Evolutionary conservation across 2,329 filamentous ascomycete genomes (phyloP), one percentile per base, ranked within the genome.

Genomic region (Ophiocordyceps polyrhachis-furcata): DNA sequence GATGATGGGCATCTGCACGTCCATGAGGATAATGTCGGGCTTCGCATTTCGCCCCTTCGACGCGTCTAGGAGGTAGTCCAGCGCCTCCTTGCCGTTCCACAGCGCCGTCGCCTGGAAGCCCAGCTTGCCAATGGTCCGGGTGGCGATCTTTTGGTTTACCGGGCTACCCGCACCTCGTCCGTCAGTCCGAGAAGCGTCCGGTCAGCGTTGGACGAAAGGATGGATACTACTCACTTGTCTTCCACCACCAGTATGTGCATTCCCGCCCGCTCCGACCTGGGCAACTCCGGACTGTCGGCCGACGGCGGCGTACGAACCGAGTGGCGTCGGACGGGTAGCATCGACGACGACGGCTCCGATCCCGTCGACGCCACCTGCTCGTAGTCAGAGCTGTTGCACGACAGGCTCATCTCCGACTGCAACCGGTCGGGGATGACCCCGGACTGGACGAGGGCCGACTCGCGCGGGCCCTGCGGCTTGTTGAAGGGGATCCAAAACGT

Each of bases 61-160:
- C 49, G 80, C 82, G 43, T 74, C 67, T 8, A 81, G 78, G 15
- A 95, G 65, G 0, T 85, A 88, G 54, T 93, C 83, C 13, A 94
- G 82, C 0, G 88, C 87, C 62, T 88, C 85, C 49, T 82, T 71
- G 0, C 89, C 89, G 57, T 96, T 93, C 50, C 87, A 95, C 1
- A 88, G 86, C 58, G 89, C 82, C 43, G 89, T 87, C 35, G 69
- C 65, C 46, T 77, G 74, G 60, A 94, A 88, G 2, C 88, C 87
- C 9, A 96, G 72, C 46, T 85, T 83, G 52, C 81, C 78, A 46
- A 93, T 82, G 52, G 93, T 94, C 52, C 86, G 85, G 43, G 94
- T 85, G 1, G 88, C 88, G 52, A 95, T 95, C 59, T 83, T 86
- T 56, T 93, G 84, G 54, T 95, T 95, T 65, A 95, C 93, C 3